A percentile compares a stretch with the other conserved stretches of the same genome.
These are phyloP conservation scores for Chlorella variabilis DNA, from an alignment of 163 green algal genomes.

Conservation along the genomic window DNA sequence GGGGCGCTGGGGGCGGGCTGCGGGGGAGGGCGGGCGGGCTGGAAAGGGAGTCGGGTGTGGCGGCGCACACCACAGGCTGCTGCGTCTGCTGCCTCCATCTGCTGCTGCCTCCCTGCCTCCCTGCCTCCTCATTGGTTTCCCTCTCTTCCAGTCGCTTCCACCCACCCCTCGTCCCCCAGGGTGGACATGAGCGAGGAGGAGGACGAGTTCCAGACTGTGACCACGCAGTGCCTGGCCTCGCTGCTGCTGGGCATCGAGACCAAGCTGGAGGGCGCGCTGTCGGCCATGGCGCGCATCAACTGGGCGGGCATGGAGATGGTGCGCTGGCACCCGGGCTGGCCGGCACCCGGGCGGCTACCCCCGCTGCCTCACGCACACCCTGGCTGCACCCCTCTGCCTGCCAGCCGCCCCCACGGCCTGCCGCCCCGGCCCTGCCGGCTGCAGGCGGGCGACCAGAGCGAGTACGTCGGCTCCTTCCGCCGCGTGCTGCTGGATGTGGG, in stretches of 20 bases:
- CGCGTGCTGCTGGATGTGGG: conserved; percentile 67
- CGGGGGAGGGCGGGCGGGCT: not conserved
- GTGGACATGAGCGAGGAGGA: conserved; percentile 82
- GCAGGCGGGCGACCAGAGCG: conserved; percentile 60
- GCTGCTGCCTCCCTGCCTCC: not conserved
- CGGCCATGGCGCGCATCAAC: conserved; percentile 65
- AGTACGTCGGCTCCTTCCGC: conserved; percentile 53
- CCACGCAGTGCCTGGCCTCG: conserved; percentile 78
- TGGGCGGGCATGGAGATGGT: conserved; percentile 72
- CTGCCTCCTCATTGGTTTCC: too few species aligned
- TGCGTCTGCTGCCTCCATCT: too few species aligned
- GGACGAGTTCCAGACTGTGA: conserved; percentile 71
- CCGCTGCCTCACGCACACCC: too few species aligned
- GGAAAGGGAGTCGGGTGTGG: too few species aligned
- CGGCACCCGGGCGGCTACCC: not conserved
- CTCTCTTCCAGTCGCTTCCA: not conserved
- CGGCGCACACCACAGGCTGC: too few species aligned
- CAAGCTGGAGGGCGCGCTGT: conserved; percentile 81
- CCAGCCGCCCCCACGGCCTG: not conserved
- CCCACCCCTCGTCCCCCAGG: not conserved
- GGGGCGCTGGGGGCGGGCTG: not conserved
- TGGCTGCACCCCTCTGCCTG: too few species aligned
- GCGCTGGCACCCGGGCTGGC: conserved; percentile 42
- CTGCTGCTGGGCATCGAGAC: conserved; percentile 92
- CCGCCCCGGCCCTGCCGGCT: too few species aligned